Evolutionary conservation across 331 rosid genomes (phyloP), one percentile per base, ranked within the genome.

Genomic region (Ulmus americana): DNA sequence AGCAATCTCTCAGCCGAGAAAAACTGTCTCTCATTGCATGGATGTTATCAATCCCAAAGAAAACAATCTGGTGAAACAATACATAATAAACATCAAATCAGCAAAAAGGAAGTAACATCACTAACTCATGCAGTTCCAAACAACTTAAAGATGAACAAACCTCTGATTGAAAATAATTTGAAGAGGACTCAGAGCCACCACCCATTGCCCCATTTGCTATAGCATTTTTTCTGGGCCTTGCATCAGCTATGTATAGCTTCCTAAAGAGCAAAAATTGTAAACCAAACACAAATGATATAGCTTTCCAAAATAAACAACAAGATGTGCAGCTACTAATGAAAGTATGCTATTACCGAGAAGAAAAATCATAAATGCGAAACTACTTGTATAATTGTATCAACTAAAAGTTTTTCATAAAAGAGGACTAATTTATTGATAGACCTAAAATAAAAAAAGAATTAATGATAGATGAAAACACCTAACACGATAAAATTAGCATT

Each of bases 1-100:
- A 71, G 78, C 82, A 94, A 43, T 94, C 99, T 78, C 97, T 86
- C 10, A 94, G 91, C 76, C 95, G 95, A 71, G 81, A 80, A 77
- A 87, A 87, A 83, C 99, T 94, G n/a, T 94, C 99, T 67, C 99
- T 82, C 99, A 94, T 94, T 6, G 91, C 91, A 76, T 90, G 99
- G 66, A 94, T 94, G 85, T 94, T 94, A 82, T 94, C 99, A 77
- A 94, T 87, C 77, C 99, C 99, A 75, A 94, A 85, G 79, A 87
- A 94, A 50, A 94, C 86, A 56, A 94, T 59, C 99, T 94, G 83
- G 68, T 44, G 28, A 67, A 53, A 52, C 59, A 61, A 45, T 64
- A 22, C 39, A 73, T 46, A 68, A 39, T 10, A 61, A 45, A 45
- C 11, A 65, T 63, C 50, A 47, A 10, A 67, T 28, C 48, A 60